These are phyloP conservation scores for Leccinum rimulosum DNA, from an alignment of 768 basidiomycete genomes.

Conservation along the genomic window DNA sequence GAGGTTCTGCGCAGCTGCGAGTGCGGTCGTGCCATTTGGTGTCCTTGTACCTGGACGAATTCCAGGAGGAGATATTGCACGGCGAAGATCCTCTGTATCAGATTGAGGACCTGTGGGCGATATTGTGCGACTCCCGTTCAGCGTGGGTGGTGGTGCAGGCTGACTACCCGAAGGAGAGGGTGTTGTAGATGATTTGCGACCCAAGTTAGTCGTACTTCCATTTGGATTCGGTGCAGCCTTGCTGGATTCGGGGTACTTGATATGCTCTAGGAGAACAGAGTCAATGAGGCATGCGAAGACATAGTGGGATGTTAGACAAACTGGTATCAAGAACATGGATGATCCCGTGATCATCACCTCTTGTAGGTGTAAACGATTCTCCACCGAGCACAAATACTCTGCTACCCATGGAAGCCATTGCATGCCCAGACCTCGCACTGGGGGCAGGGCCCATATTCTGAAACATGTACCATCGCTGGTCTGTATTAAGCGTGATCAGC, in stretches of 20 bases:
- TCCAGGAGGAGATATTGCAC: constrained; percentile 63
- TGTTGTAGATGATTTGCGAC: constrained; percentile 48
- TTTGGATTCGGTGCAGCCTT: constrained; percentile 34
- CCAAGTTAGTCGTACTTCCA: constrained; percentile 30
- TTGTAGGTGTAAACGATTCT: constrained; percentile 75
- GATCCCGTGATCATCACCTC: constrained; percentile 73
- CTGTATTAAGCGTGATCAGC: constrained; percentile 40
- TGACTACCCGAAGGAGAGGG: constrained; percentile 31
- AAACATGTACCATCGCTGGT: constrained; percentile 99
- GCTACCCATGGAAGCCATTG: constrained; percentile 92
- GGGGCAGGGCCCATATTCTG: constrained; percentile 99
- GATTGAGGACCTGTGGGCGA: constrained; percentile 55
- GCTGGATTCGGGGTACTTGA: constrained; percentile 83
- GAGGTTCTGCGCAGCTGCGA: constrained; percentile 11
- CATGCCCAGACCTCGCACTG: constrained; percentile 89
- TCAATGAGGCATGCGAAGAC: constrained; percentile 6
- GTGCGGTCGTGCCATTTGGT: constrained; percentile 27
- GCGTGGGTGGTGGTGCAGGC: constrained; percentile 29
- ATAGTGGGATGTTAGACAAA: constrained; percentile 39
- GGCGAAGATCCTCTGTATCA: constrained; percentile 58
- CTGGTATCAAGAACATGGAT: constrained; percentile 96
- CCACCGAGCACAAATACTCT: constrained; percentile 94
- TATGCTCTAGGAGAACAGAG: constrained; percentile 57
- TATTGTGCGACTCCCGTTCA: constrained; percentile 50
- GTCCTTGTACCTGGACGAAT: constrained; percentile 40